Evolutionary conservation across 768 basidiomycete species (phyloP), one percentile per base, ranked within the genome.

Genomic region (Agaricus blazei): DNA sequence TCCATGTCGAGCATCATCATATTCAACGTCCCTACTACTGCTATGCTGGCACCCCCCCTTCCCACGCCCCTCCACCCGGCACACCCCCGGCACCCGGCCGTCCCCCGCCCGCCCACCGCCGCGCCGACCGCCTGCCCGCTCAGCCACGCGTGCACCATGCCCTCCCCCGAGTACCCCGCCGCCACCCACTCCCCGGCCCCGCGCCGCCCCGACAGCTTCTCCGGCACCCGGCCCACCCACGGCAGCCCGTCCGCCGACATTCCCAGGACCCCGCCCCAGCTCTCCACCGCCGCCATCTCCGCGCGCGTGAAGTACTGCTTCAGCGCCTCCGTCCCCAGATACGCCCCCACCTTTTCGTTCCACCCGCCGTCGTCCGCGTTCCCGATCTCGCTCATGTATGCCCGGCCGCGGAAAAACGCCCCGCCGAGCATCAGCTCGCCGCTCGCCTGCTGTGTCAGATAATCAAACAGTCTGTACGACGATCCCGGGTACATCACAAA

Each of bases 141-240:
- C 65, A 83, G 64, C 84, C 85, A 87, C 0, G 83, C 85, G 59
- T 86, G 79, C 3, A 79, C 80, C 87, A 88, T 87, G 1, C 87
- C 87, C 59, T 90, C 87, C 0, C 87, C 87, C 0, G 78, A 75
- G 63, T 84, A 89, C 3, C 85, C 87, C 11, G 83, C 86, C 14
- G 82, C 72, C 14, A 88, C 75, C 88, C 87, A 88, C 64, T 89
- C 87, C 15, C 85, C 86, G 0, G 83, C 67, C 23, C 62, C 54
- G 1, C 74, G 70, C 9, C 70, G 56, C 23, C 51, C 31, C 3
- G 85, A 71, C 9, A 87, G 66, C 24, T 60, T 67, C 19, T 58
- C 58, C 1, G 84, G 84, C 45, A 89, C 68, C 9, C 83, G 72
- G 12, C 87, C 88, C 37, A 88, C 84, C 88, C 88, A 89, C 3